These are phyloP conservation scores for Nothopassalora personata DNA, from an alignment of 2,329 filamentous ascomycete species.

Conservation along the genomic window DNA sequence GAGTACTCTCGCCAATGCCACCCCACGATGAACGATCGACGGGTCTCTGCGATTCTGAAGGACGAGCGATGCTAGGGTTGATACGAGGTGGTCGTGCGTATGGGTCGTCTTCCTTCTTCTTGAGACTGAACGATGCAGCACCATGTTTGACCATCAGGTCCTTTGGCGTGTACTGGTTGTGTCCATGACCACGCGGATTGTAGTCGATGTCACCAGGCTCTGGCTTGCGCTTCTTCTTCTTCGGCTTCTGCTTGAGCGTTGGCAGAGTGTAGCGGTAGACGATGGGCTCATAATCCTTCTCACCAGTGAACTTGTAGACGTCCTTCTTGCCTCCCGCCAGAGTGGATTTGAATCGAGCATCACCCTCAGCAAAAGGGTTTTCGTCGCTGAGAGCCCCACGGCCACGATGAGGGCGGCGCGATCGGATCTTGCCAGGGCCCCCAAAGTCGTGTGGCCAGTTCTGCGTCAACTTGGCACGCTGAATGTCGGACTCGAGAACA, in stretches of 20 bases:
- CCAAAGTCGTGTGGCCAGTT: slow-evolving; percentile 40
- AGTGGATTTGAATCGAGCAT: slow-evolving; percentile 16
- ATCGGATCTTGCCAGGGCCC: slow-evolving; percentile 29
- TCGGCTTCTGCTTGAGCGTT: background rate
- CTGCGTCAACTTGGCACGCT: slow-evolving; percentile 21
- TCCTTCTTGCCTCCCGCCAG: slow-evolving; percentile 14
- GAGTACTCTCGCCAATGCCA: slow-evolving; percentile 5
- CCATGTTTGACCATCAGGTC: slow-evolving; percentile 27
- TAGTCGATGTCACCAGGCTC: slow-evolving; percentile 14
- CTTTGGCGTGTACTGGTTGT: slow-evolving; percentile 28
- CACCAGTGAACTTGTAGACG: slow-evolving; percentile 29
- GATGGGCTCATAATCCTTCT: slow-evolving; percentile 22
- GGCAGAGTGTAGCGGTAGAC: slow-evolving; percentile 18
- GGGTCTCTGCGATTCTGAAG: background rate
- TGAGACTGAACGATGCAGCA: slow-evolving; percentile 19
- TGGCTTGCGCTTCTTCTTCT: slow-evolving; percentile 20
- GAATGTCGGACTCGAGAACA: slow-evolving; percentile 29
- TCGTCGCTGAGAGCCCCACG: slow-evolving; percentile 30
- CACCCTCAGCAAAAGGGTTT: slow-evolving; percentile 9
- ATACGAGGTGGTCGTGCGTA: slow-evolving; percentile 10
- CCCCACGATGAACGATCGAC: background rate
- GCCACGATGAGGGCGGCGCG: slow-evolving; percentile 35
- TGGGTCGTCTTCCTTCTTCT: slow-evolving; percentile 9
- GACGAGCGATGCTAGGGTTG: background rate
- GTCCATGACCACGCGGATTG: slow-evolving; percentile 20